Evolutionary conservation across 73 alveolate species (phyloP).

Genomic region (Tetrahymena thermophila): DNA sequence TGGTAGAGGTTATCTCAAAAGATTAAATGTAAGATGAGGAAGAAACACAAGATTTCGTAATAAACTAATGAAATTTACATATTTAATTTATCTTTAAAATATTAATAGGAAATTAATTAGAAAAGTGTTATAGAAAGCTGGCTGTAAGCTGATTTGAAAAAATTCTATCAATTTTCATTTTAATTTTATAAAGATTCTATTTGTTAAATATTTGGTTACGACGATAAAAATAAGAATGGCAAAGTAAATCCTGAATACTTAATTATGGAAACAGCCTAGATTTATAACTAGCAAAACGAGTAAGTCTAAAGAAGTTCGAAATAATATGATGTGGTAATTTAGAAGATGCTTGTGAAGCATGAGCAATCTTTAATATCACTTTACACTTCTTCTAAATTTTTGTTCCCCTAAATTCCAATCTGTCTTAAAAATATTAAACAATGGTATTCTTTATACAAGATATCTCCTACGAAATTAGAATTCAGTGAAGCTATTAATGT

Average conservation of each 20-base stretch:
- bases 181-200: background rate
- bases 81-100: background rate
- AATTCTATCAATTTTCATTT: background rate
- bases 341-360: background rate
- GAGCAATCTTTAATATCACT: background rate
- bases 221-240: background rate
- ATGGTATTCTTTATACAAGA: background rate
- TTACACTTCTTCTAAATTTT: background rate
- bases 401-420: background rate
- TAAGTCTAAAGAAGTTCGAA: background rate
- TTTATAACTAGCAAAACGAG: background rate
- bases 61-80: background rate
- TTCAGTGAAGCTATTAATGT: background rate
- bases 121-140: background rate
- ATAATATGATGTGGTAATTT: background rate
- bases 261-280: background rate
- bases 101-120: background rate
- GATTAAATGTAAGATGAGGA: background rate
- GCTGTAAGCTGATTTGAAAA: background rate
- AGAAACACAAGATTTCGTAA: background rate
- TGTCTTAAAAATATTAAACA: background rate
- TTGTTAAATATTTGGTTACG: background rate
- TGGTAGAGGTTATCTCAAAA: background rate
- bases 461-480: background rate
- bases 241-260: background rate